These are phyloP conservation scores for Zangia roseola DNA, from an alignment of 768 basidiomycete species.

Conservation along the genomic window DNA sequence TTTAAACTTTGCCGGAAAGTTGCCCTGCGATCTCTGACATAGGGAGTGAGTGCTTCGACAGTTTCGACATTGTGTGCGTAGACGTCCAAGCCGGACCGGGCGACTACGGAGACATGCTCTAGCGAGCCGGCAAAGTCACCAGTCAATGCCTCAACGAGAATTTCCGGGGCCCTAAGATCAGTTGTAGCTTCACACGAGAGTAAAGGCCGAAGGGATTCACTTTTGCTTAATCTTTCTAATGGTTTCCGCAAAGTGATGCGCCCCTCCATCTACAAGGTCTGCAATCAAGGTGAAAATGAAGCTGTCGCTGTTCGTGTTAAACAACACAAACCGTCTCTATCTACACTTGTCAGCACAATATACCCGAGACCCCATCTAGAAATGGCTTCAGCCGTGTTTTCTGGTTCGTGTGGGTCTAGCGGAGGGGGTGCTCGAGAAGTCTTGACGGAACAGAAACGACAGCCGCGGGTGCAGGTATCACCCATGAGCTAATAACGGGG, in stretches of 20 bases:
- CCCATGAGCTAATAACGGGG: conserved; percentile 79
- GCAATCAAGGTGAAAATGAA: conserved; percentile 2
- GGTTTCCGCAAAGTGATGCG: conserved; percentile 93
- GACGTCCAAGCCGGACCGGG: conserved; percentile 92
- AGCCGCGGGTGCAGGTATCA: conserved; percentile 97
- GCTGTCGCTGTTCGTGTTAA: background rate
- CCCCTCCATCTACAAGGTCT: conserved; percentile 93
- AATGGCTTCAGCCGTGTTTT: conserved; percentile 97
- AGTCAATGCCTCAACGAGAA: conserved; percentile 94
- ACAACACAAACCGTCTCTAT: conserved; percentile 78
- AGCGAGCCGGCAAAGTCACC: conserved; percentile 88
- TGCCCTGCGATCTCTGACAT: conserved; percentile 92
- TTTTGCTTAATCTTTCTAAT: conserved; percentile 95
- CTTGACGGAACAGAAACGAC: conserved; percentile 96
- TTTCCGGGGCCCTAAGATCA: conserved; percentile 77
- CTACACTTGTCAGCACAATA: conserved; percentile 95
- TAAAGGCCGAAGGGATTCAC: conserved; percentile 40
- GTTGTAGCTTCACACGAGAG: background rate
- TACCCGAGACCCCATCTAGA: conserved; percentile 98
- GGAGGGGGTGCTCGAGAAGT: conserved; percentile 87
- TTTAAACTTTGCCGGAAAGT: conserved; percentile 82
- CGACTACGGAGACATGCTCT: conserved; percentile 76
- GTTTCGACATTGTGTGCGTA: conserved; percentile 99
- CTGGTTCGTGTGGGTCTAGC: conserved; percentile 93
- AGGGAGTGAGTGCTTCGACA: conserved; percentile 90